Conservation (phyloP, 176 grass and related monocot genomes). For the Carex kokanica region DNA sequence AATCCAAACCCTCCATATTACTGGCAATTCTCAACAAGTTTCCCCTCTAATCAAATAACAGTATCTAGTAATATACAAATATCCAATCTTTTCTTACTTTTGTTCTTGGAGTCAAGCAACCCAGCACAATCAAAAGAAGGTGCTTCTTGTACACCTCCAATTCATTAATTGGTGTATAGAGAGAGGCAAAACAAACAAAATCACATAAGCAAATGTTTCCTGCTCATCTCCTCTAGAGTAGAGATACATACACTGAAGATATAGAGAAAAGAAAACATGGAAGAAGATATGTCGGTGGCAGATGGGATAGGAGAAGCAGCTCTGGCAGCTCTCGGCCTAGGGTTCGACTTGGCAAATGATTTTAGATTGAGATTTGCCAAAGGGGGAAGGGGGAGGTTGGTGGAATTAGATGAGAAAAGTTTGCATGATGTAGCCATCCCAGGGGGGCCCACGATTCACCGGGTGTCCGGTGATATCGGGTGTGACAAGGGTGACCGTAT, state of each 20-base stretch:
- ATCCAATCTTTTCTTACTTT: constrained; percentile 18
- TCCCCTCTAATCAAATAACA: not conserved
- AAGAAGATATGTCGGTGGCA: not conserved
- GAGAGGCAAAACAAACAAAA: not conserved
- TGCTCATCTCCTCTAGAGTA: constrained; percentile 9
- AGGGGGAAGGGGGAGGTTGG: constrained; percentile 42
- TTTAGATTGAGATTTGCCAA: constrained; percentile 91
- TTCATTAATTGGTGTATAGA: not conserved
- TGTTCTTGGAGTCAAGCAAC: not conserved
- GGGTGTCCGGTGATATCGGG: constrained; percentile 70
- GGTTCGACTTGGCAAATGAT: constrained; percentile 81
- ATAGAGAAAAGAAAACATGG: constrained; percentile 12
- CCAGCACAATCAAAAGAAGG: not conserved
- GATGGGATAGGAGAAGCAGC: constrained; percentile 40
- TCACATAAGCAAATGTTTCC: constrained; percentile 3
- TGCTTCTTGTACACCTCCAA: not conserved
- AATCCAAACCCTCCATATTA: not conserved
- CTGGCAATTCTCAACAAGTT: not conserved
- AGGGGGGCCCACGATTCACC: constrained; percentile 48
- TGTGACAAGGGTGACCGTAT: constrained; percentile 91
- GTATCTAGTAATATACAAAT: not conserved
- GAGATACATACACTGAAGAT: not conserved
- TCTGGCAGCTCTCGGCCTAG: constrained; percentile 60
- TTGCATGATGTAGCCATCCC: constrained; percentile 67
- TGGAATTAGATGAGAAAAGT: constrained; percentile 57